Percentiles rank a stretch among this genome's conserved stretches.
Conservation (phyloP, 495 filamentous ascomycete genomes). For the Xylaria sp. region DNA sequence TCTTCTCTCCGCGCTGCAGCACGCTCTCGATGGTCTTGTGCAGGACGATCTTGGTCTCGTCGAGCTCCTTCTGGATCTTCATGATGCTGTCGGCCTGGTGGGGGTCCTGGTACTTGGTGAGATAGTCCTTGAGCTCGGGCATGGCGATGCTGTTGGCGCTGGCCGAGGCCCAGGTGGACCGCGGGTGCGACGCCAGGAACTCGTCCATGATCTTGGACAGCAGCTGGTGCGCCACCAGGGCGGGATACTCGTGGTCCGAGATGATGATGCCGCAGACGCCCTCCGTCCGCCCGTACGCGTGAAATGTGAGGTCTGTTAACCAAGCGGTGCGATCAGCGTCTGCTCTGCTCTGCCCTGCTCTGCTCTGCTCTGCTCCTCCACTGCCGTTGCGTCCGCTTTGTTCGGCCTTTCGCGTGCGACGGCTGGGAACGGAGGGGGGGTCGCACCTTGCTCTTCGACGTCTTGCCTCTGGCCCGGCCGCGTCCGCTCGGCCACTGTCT, state of each 20-base stretch:
- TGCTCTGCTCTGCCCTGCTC: not conserved
- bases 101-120: slow-evolving; percentile 89
- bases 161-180: slow-evolving; percentile 65
- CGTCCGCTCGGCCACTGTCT: slow-evolving; percentile 80
- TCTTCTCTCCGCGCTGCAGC: slow-evolving; percentile 87
- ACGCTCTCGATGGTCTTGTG: slow-evolving; percentile 96
- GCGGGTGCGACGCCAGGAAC: slow-evolving; percentile 82
- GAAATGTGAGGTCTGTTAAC: slow-evolving; percentile 74
- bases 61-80: slow-evolving; percentile 95
- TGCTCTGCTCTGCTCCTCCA: not conserved
- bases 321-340: slow-evolving; percentile 12
- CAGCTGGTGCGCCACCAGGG: slow-evolving; percentile 90
- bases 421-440: not conserved
- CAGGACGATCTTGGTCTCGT: slow-evolving; percentile 97
- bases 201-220: slow-evolving; percentile 93
- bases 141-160: slow-evolving; percentile 60
- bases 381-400: not conserved
- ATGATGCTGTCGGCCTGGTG: slow-evolving; percentile 87
- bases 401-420: not conserved
- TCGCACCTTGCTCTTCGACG: slow-evolving; percentile 82
- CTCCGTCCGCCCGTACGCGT: slow-evolving; percentile 87
- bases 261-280: slow-evolving; percentile 90
- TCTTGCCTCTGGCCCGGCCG: slow-evolving; percentile 87
- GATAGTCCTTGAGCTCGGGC: slow-evolving; percentile 80
- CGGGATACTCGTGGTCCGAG: slow-evolving; percentile 87